These are phyloP conservation scores for Lecanicillium sp. DNA, from an alignment of 2,329 filamentous ascomycete genomes.

Conservation along the genomic window DNA sequence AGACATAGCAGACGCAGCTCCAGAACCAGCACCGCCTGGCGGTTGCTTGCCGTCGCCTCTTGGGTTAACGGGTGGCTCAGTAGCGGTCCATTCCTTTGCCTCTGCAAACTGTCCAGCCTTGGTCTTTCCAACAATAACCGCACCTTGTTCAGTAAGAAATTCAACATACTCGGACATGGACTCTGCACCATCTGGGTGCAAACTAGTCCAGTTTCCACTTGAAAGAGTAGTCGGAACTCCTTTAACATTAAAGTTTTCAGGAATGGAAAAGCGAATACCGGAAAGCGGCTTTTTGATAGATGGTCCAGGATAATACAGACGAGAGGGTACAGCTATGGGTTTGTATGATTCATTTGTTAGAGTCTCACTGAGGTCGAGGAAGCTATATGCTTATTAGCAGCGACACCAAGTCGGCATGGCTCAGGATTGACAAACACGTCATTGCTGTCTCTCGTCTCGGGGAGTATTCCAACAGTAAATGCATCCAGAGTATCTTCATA, in stretches of 20 bases:
- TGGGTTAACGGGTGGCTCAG: slow-evolving; percentile 32
- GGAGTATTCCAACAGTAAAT: slow-evolving; percentile 28
- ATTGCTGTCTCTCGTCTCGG: slow-evolving; percentile 20
- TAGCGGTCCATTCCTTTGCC: slow-evolving; percentile 32
- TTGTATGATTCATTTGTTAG: slow-evolving; percentile 18
- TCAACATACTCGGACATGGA: slow-evolving; percentile 43
- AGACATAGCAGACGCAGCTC: slow-evolving; percentile 27
- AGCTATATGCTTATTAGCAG: slow-evolving; percentile 15
- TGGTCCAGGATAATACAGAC: slow-evolving; percentile 22
- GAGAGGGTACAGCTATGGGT: slow-evolving; percentile 28
- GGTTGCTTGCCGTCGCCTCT: slow-evolving; percentile 38
- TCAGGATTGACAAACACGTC: slow-evolving; percentile 14
- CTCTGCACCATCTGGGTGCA: slow-evolving; percentile 36
- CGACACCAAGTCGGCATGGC: not conserved
- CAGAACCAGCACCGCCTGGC: slow-evolving; percentile 25
- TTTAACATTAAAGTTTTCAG: slow-evolving; percentile 24
- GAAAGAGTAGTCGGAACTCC: slow-evolving; percentile 49
- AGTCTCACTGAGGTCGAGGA: slow-evolving; percentile 19
- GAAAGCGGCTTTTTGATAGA: slow-evolving; percentile 23
- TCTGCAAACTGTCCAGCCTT: slow-evolving; percentile 40
- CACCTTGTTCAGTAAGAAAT: slow-evolving; percentile 50
- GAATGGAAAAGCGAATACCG: slow-evolving; percentile 26
- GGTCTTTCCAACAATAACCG: slow-evolving; percentile 44
- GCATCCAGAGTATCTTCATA: slow-evolving; percentile 28
- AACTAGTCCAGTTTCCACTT: slow-evolving; percentile 47